These are phyloP conservation scores for Mucor sp. DNA, from an alignment of 371 early-diverging fungal genomes.

Conservation along the genomic window DNA sequence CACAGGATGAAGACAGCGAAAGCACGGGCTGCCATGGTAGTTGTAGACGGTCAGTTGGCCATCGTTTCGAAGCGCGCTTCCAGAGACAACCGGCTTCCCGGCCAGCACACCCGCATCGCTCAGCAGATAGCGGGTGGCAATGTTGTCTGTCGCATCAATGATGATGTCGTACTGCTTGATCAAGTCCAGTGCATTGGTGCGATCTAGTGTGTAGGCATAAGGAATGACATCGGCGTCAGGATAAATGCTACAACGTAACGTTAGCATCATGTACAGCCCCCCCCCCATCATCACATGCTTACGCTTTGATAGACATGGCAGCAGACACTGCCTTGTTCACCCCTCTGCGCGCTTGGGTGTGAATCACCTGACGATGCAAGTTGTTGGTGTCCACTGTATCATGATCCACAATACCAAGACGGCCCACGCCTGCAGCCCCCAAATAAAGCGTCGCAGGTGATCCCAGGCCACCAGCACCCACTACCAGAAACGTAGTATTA, in stretches of 20 bases:
- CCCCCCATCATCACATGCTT: slow-evolving; percentile 18
- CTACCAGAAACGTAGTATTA: slow-evolving; percentile 81
- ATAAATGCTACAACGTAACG: slow-evolving; percentile 47
- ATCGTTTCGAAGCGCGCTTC: slow-evolving; percentile 93
- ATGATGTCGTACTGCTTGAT: slow-evolving; percentile 84
- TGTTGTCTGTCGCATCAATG: slow-evolving; percentile 97
- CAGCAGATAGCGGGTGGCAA: slow-evolving; percentile 94
- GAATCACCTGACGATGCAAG: slow-evolving; percentile 96
- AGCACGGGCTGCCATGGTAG: slow-evolving; percentile 91
- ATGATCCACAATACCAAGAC: slow-evolving; percentile 95
- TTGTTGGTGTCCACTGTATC: slow-evolving; percentile 96
- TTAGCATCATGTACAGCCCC: background rate
- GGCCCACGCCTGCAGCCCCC: slow-evolving; percentile 90
- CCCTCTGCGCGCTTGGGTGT: slow-evolving; percentile 77
- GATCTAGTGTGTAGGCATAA: slow-evolving; percentile 63
- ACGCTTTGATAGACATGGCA: slow-evolving; percentile 58
- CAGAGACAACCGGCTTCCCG: slow-evolving; percentile 90
- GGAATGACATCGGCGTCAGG: slow-evolving; percentile 56
- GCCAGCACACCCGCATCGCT: slow-evolving; percentile 92
- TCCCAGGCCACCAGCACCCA: slow-evolving; percentile 98
- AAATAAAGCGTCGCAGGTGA: slow-evolving; percentile 92
- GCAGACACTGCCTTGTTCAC: slow-evolving; percentile 86
- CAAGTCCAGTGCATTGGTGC: slow-evolving; percentile 67
- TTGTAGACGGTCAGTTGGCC: slow-evolving; percentile 94
- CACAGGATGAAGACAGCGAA: slow-evolving; percentile 95